Percentiles rank a stretch among this genome's conserved stretches.
Conservation (phyloP, 2,329 filamentous ascomycete genomes). For the Stemphylium vesicarium region DNA sequence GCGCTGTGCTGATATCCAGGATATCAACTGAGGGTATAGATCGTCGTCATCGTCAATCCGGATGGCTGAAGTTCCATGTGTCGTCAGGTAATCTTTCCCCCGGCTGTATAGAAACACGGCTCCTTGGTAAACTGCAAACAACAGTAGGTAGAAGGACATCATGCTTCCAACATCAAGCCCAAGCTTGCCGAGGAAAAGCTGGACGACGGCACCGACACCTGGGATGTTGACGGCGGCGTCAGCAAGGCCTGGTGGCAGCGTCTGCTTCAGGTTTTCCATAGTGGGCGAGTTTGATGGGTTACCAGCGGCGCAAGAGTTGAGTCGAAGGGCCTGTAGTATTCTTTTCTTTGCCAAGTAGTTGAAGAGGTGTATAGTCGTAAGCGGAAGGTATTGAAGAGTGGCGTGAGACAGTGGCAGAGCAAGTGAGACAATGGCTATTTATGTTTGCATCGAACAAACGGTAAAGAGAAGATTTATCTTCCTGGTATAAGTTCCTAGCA, state of each 20-base stretch:
- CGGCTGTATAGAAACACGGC: slow-evolving; percentile 46
- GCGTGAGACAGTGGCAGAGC: no score
- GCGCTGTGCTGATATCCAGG: slow-evolving; percentile 53
- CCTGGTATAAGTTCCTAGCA: neutral
- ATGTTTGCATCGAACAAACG: neutral
- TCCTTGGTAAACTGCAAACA: slow-evolving; percentile 51
- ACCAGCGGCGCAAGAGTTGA: neutral
- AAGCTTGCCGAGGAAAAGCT: slow-evolving; percentile 23
- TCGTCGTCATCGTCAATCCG: slow-evolving; percentile 54
- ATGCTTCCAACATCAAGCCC: slow-evolving; percentile 57
- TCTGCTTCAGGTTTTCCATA: slow-evolving; percentile 1
- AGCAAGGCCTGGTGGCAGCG: slow-evolving; percentile 7
- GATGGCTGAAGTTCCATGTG: slow-evolving; percentile 51
- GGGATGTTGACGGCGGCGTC: slow-evolving; percentile 6
- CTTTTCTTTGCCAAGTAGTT: neutral
- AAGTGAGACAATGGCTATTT: no score
- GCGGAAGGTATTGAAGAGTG: no score
- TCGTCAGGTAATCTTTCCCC: slow-evolving; percentile 6
- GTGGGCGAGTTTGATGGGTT: neutral
- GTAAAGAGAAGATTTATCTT: neutral
- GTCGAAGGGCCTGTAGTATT: neutral
- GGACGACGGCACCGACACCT: slow-evolving; percentile 3
- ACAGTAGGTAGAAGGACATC: slow-evolving; percentile 53
- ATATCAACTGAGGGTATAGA: slow-evolving; percentile 52
- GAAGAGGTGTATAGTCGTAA: no score